Conservation (phyloP, 2,329 filamentous ascomycete genomes). For the Penicillium sp. region DNA sequence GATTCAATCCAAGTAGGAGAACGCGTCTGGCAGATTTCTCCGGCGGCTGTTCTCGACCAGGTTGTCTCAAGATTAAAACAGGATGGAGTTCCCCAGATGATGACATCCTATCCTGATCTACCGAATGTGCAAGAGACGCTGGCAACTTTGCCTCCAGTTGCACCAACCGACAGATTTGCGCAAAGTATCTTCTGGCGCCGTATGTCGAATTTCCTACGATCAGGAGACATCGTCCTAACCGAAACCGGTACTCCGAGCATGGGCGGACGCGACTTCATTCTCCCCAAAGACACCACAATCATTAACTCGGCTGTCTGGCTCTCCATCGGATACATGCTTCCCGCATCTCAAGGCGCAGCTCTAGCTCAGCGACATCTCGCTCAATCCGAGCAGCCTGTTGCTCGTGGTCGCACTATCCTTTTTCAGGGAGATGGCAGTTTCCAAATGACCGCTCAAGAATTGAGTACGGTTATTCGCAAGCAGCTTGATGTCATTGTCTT, state of each 20-base stretch:
- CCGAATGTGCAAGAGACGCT: neutral
- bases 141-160: neutral
- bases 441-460: slow-evolving; percentile 80
- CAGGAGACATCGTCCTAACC: slow-evolving; percentile 10
- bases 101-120: neutral
- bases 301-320: slow-evolving; percentile 11
- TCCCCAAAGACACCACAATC: slow-evolving; percentile 6
- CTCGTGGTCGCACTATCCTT: slow-evolving; percentile 65
- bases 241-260: slow-evolving; percentile 15
- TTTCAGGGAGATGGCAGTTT: slow-evolving; percentile 86
- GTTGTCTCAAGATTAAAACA: neutral
- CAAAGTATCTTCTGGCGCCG: slow-evolving; percentile 8
- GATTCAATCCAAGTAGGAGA: neutral
- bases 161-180: neutral
- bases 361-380: slow-evolving; percentile 5
- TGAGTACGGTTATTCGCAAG: slow-evolving; percentile 80
- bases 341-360: slow-evolving; percentile 8
- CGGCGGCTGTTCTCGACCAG: neutral
- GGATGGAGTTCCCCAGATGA: neutral
- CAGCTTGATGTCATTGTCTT: slow-evolving; percentile 77
- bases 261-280: slow-evolving; percentile 3
- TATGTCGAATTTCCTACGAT: slow-evolving; percentile 2
- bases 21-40: neutral
- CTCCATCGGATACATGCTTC: slow-evolving; percentile 14
- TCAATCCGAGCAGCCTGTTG: neutral